These are phyloP conservation scores for Thelephora ganbajun DNA, from an alignment of 768 basidiomycete species.

Conservation along the genomic window DNA sequence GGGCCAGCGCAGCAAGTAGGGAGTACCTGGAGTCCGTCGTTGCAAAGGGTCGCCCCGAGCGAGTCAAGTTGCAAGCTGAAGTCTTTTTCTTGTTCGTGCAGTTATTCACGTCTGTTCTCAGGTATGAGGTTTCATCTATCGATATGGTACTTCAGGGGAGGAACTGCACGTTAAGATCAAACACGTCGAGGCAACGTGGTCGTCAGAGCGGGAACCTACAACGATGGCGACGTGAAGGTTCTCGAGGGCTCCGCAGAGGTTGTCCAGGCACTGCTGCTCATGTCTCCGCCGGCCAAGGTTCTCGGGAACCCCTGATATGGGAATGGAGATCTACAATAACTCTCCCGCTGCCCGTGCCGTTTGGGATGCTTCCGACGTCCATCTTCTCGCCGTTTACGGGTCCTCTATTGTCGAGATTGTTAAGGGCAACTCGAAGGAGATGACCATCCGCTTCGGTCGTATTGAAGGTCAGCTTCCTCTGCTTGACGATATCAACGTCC, in stretches of 20 bases:
- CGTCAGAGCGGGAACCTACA: conserved; percentile 76
- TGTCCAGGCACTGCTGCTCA: conserved; percentile 84
- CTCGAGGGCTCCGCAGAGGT: conserved; percentile 89
- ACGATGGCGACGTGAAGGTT: conserved; percentile 80
- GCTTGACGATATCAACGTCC: conserved; percentile 88
- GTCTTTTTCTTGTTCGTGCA: conserved; percentile 2
- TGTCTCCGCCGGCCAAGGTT: conserved; percentile 97
- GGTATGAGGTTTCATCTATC: conserved; percentile 89
- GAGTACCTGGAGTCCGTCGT: conserved; percentile 87
- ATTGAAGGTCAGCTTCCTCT: conserved; percentile 96
- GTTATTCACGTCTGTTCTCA: conserved; percentile 17
- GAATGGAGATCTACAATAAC: conserved; percentile 91
- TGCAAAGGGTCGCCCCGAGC: conserved; percentile 83
- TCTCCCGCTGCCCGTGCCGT: conserved; percentile 92
- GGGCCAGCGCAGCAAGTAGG: conserved; percentile 91
- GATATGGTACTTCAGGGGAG: conserved; percentile 91
- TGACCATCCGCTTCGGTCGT: conserved; percentile 98
- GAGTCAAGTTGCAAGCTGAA: conserved; percentile 65
- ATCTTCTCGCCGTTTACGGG: conserved; percentile 88
- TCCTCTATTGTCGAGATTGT: conserved; percentile 99
- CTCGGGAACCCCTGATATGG: conserved; percentile 97
- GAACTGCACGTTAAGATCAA: conserved; percentile 76
- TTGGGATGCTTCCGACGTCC: conserved; percentile 93
- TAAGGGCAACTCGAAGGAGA: conserved; percentile 94
- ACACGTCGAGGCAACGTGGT: conserved; percentile 90